phyloP scores from a whole-genome alignment of 441 rosid genomes.

The Raphanus hybrid region DNA sequence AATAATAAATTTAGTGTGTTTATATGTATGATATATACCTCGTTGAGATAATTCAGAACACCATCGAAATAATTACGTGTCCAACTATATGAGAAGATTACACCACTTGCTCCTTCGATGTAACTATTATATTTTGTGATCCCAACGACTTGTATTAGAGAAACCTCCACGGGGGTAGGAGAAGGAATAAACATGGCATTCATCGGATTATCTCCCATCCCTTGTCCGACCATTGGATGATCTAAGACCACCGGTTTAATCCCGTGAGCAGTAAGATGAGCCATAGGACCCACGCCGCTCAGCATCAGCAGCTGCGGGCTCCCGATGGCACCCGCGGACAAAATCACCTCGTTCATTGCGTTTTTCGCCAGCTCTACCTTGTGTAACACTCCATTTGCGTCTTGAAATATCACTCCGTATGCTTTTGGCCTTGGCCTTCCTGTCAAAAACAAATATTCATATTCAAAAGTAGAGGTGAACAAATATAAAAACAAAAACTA shows the following conservation, averaged over 20 bases:
- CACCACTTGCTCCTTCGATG: slow-evolving; percentile 59
- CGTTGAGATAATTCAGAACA: slow-evolving; percentile 29
- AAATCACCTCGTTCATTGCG: slow-evolving; percentile 46
- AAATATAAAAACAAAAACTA: no score
- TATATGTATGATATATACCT: slow-evolving; percentile 39
- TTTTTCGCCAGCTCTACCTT: slow-evolving; percentile 42
- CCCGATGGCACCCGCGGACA: slow-evolving; percentile 56
- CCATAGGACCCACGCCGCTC: slow-evolving; percentile 56
- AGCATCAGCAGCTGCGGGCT: slow-evolving; percentile 63
- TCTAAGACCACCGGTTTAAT: slow-evolving; percentile 46
- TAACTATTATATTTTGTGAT: slow-evolving; percentile 52
- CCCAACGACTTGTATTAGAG: slow-evolving; percentile 62
- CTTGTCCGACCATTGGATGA: slow-evolving; percentile 61
- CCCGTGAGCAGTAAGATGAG: slow-evolving; percentile 46
- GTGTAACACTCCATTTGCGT: slow-evolving; percentile 45
- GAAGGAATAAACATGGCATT: slow-evolving; percentile 56
- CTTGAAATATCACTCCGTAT: slow-evolving; percentile 51
- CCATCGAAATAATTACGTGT: slow-evolving; percentile 37
- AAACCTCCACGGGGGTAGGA: slow-evolving; percentile 55
- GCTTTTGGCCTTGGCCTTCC: slow-evolving; percentile 53
- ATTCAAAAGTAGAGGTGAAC: no score
- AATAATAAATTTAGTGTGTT: not conserved
- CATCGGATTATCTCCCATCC: slow-evolving; percentile 67
- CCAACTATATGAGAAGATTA: slow-evolving; percentile 47
- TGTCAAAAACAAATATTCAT: slow-evolving; percentile 9